Base-by-base conservation (phyloP, 257 asterid genomes). In the Fraxinus americana region DNA sequence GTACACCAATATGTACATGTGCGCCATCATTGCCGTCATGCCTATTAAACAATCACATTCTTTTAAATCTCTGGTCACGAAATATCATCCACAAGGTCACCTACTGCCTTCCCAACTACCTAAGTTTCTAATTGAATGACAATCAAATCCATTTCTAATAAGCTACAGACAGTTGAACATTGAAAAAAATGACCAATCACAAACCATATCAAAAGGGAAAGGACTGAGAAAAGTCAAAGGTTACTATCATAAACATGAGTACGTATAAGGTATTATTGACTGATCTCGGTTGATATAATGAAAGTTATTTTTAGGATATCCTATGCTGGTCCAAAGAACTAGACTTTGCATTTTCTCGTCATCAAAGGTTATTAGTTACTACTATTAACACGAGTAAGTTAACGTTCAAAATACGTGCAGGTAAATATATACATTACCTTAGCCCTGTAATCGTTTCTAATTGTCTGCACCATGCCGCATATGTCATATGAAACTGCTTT, bases 401-500 rank as follows among this genome's bases (percentile, higher is more conserved):
- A 43, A 43, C 2, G 52, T 43, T 43, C 52, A 43, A 12, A 63
- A 11, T 11, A 63, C 4, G 69, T 63, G 69, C 35, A 63, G 16
- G 16, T 19, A 63, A 63, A 27, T 13, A 63, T 12, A 11, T 35
- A 11, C 54, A 72, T 79, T 80, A 95, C 98, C 99, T 93, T 93
- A 29, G 97, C 92, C 84, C 84, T 93, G 93, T 89, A 87, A 80
- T 86, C 87, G 66, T 94, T 76, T 88, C 87, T 84, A 84, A 93
- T 85, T 41, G 97, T 92, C 76, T 85, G 93, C 75, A 90, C 97
- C 70, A 50, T 48, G 70, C 99, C 99, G 72, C 99, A 95, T 63
- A 95, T 66, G 80, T 91, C 97, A 86, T 89, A 95, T 19, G 97
- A 90, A 79, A 90, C 86, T 39, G 98, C 96, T 88, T 89, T 92